phyloP scores from a whole-genome alignment of 2,329 filamentous ascomycete species.

The Keithomyces neogunnii region DNA sequence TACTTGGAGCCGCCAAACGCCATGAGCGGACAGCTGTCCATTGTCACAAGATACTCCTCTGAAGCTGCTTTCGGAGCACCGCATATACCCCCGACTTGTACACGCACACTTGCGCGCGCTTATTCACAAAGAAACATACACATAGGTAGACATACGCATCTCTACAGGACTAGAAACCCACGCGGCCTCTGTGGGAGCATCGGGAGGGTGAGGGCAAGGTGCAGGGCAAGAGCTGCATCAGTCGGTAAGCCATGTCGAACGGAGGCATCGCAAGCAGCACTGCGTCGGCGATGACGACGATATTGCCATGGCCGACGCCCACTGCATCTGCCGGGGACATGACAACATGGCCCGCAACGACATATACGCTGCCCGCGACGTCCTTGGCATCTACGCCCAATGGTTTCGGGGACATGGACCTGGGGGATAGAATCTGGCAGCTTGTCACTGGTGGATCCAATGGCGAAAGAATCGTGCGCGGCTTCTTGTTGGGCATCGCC shows the following conservation, averaged over 20 bases:
- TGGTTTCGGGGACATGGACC: conserved; percentile 15
- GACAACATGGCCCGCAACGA: conserved; percentile 3
- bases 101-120: too few species aligned
- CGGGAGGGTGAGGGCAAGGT: neutral
- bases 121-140: too few species aligned
- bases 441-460: conserved; percentile 20
- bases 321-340: neutral
- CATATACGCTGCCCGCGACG: conserved; percentile 8
- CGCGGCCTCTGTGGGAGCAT: neutral
- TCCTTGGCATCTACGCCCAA: neutral
- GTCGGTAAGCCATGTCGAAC: neutral
- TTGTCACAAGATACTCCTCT: too few species aligned
- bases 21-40: too few species aligned
- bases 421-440: conserved; percentile 18
- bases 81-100: too few species aligned
- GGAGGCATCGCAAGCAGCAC: conserved; percentile 12
- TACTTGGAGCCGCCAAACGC: too few species aligned
- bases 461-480: conserved; percentile 23
- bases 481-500: conserved; percentile 24
- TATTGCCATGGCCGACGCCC: neutral
- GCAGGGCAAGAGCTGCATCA: neutral
- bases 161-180: too few species aligned
- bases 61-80: too few species aligned
- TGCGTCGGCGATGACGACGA: neutral
- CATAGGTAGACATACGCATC: too few species aligned